Base-by-base conservation (phyloP, 2,329 filamentous ascomycete species). In the Thielaviopsis ethacetica region DNA sequence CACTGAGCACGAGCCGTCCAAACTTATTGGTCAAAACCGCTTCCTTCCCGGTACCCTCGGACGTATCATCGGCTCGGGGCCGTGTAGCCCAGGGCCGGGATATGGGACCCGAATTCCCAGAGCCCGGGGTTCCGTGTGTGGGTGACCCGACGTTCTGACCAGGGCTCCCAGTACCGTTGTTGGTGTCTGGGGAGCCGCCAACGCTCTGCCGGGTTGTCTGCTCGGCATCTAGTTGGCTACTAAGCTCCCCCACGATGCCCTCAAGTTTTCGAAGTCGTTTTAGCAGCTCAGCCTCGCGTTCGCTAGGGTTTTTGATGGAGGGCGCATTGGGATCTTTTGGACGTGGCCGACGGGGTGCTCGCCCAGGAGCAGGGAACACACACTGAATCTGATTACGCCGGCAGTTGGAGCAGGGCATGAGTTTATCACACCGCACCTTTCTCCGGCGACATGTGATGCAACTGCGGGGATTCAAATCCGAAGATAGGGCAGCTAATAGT, bases 341-440 rank as follows among this genome's bases (percentile, higher is more conserved):
- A 19, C 83, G 77, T 62, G 79, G 77, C 64, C 85, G 83, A 50
- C 85, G 76, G 10, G 85, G 85, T 5, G 85, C 85, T 59, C 86
- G 78, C 10, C 85, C 86, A 0, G 86, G 86, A 2, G 84, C 83
- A 1, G 86, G 86, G 66, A 87, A 90, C 54, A 88, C 73, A 68
- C 86, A 90, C 64, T 84, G 79, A 60, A 85, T 85, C 64, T 83
- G 74, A 49, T 83, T 84, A 63, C 84, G 80, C 50, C 79, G 79
- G 68, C 86, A 90, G 68, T 90, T 89, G 65, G 81, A 81, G 69
- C 86, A 90, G 17, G 85, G 84, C 74, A 87, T 81, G 65, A 80
- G 77, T 72, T 89, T 89, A 72, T 90, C 84, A 75, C 86, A 90
- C 66, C 85, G 84, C 58, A 90, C 86, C 69, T 87, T 85, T 62